Percentiles rank a stretch among this genome's conserved stretches.
Evolutionary conservation across 495 filamentous ascomycete genomes (phyloP).

Genomic region (Xanthoparmelia taractica): DNA sequence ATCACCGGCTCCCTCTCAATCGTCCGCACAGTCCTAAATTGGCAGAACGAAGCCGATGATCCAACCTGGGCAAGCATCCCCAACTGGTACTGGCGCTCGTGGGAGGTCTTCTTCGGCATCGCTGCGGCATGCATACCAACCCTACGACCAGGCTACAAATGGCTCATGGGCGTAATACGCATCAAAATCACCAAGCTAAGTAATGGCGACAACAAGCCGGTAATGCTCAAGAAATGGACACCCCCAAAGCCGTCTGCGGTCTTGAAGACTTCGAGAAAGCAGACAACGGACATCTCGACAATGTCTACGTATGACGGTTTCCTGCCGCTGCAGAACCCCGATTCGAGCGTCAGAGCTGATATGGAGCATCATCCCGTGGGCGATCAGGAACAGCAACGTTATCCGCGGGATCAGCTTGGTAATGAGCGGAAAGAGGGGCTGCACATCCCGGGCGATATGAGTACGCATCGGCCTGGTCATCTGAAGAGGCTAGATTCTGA

Average conservation of each 20-base stretch:
- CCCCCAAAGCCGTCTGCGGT: background rate
- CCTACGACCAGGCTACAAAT: constrained; percentile 16
- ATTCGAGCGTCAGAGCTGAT: constrained; percentile 4
- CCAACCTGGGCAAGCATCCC: constrained; percentile 11
- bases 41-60: constrained; percentile 19
- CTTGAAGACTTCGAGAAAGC: background rate
- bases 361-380: constrained; percentile 3
- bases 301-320: background rate
- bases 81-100: constrained; percentile 22
- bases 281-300: background rate
- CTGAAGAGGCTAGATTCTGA: constrained; percentile 14
- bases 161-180: constrained; percentile 4
- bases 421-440: constrained; percentile 11
- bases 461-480: constrained; percentile 6
- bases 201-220: background rate
- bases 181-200: background rate
- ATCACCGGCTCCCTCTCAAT: constrained; percentile 23
- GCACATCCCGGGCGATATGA: constrained; percentile 15
- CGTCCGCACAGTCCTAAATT: constrained; percentile 20
- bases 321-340: constrained; percentile 1
- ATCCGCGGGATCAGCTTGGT: background rate
- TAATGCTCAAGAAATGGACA: background rate
- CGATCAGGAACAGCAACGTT: constrained; percentile 3
- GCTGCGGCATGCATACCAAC: constrained; percentile 21
- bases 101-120: constrained; percentile 21